phyloP scores from a whole-genome alignment of 2,329 filamentous ascomycete genomes.

The Hysterium pulicare region DNA sequence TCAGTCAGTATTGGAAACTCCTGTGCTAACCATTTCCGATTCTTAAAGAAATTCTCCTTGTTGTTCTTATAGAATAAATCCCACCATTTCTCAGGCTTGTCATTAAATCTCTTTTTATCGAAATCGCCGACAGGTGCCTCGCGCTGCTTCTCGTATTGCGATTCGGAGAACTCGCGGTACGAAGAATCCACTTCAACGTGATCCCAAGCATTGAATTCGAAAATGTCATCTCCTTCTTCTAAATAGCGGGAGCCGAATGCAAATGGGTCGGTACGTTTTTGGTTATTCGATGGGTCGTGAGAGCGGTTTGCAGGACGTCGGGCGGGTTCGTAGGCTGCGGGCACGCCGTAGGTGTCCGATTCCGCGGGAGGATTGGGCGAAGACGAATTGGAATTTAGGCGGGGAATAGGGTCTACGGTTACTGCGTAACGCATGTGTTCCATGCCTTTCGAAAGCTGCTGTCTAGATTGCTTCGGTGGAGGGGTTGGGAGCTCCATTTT shows the following conservation, averaged over 20 bases:
- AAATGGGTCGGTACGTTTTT: conserved; percentile 89
- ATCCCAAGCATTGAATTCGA: conserved; percentile 98
- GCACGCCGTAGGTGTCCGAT: conserved; percentile 49
- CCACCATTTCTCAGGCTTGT: conserved; percentile 93
- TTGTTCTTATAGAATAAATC: conserved; percentile 98
- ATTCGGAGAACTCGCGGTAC: conserved; percentile 80
- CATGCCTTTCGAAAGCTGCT: conserved; percentile 52
- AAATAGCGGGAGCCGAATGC: conserved; percentile 90
- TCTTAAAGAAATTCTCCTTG: conserved; percentile 96
- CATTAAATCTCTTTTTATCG: conserved; percentile 88
- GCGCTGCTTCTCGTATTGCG: conserved; percentile 82
- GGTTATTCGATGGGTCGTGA: conserved; percentile 69
- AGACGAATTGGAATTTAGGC: conserved; percentile 12
- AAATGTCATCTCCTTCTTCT: conserved; percentile 81
- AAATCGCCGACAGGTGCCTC: conserved; percentile 86
- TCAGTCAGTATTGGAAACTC: conserved; percentile 88
- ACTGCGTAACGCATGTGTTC: conserved; percentile 52
- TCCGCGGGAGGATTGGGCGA: conserved; percentile 8
- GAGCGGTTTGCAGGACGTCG: conserved; percentile 56
- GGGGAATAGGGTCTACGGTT: conserved; percentile 36
- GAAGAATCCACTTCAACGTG: conserved; percentile 90
- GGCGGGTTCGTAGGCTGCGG: conserved; percentile 43
- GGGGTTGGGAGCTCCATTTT: not conserved
- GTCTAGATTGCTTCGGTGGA: conserved; percentile 24
- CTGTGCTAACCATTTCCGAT: conserved; percentile 93